Percentiles rank a stretch among this genome's conserved stretches.
Conservation (phyloP, 163 green algal genomes). For the Volvox carteri region DNA sequence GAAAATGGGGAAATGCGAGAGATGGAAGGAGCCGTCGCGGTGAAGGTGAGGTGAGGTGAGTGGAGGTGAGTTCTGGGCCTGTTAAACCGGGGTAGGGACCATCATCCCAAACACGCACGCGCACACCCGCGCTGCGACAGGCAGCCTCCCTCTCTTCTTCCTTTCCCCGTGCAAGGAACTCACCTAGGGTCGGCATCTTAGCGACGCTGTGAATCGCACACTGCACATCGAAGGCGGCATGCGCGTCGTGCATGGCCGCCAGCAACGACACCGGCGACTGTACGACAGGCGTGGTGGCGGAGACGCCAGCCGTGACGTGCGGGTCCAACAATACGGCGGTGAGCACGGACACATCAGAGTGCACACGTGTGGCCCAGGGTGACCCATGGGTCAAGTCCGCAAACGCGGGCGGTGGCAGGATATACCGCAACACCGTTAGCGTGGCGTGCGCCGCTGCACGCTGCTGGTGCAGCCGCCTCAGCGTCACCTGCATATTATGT, state of each 20-base stretch:
- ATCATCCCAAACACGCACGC: too few species aligned
- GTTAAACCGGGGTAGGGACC: too few species aligned
- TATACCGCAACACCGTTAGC: conserved; percentile 27
- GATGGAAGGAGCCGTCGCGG: too few species aligned
- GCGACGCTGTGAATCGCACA: conserved; percentile 19
- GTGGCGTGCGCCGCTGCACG: conserved; percentile 31
- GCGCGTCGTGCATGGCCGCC: conserved; percentile 8
- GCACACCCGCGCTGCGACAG: too few species aligned
- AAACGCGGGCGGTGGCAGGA: conserved; percentile 42
- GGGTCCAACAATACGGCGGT: conserved; percentile 14
- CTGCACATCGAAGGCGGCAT: conserved; percentile 40
- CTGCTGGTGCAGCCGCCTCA: conserved; percentile 39
- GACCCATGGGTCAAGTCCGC: conserved; percentile 36
- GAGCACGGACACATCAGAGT: conserved; percentile 23
- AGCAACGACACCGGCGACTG: conserved; percentile 23
- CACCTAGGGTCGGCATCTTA: conserved; percentile 25
- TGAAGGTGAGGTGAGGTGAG: too few species aligned
- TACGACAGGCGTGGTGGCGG: neutral
- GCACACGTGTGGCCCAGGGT: conserved; percentile 30
- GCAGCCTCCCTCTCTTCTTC: too few species aligned
- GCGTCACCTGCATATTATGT: conserved; percentile 31
- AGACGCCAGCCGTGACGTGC: conserved; percentile 14
- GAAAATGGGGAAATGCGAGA: too few species aligned
- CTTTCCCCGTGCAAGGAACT: too few species aligned
- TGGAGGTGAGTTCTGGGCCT: too few species aligned